Evolutionary conservation across 1,284 basidiomycete species (phyloP).

Genomic region (Tranzscheliella williamsii): DNA sequence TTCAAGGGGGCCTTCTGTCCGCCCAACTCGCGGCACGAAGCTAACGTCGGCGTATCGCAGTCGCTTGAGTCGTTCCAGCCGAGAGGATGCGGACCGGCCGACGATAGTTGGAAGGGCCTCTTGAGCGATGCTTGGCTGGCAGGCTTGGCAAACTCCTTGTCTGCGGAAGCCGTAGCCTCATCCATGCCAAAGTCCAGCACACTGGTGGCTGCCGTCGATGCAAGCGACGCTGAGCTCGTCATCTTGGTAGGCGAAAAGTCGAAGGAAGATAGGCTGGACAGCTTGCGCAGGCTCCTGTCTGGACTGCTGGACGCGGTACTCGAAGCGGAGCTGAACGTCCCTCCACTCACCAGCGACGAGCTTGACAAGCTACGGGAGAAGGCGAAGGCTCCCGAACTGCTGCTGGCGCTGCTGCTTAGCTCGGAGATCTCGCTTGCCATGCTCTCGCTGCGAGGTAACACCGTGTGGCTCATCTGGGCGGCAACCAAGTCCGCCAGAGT

Average conservation of each 20-base stretch:
- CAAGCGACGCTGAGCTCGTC: constrained; percentile 23
- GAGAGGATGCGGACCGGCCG: not conserved
- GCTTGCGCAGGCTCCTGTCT: constrained; percentile 16
- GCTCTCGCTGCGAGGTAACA: constrained; percentile 26
- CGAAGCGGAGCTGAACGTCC: constrained; percentile 37
- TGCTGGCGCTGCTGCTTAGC: constrained; percentile 28
- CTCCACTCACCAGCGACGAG: constrained; percentile 34
- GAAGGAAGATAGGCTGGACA: constrained; percentile 18
- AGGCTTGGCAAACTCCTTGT: not conserved
- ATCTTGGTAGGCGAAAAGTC: constrained; percentile 26
- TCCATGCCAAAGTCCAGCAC: not conserved
- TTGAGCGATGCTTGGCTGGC: constrained; percentile 11
- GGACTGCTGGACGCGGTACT: constrained; percentile 35
- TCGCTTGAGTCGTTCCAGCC: constrained; percentile 22
- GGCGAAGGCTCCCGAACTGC: constrained; percentile 34
- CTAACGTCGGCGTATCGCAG: constrained; percentile 41
- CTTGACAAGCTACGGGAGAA: constrained; percentile 40
- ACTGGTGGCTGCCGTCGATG: constrained; percentile 22
- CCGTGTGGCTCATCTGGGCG: constrained; percentile 13
- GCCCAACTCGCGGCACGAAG: constrained; percentile 31
- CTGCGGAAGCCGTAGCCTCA: not conserved
- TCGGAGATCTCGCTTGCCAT: constrained; percentile 31
- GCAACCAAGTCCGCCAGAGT: constrained; percentile 16
- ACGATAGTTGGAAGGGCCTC: constrained; percentile 26
- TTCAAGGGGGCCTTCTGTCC: not conserved